Evolutionary conservation across 1,139 yeast species (phyloP), one percentile per base, ranked within the genome.

Genomic region (Blastobotrys aristatus): DNA sequence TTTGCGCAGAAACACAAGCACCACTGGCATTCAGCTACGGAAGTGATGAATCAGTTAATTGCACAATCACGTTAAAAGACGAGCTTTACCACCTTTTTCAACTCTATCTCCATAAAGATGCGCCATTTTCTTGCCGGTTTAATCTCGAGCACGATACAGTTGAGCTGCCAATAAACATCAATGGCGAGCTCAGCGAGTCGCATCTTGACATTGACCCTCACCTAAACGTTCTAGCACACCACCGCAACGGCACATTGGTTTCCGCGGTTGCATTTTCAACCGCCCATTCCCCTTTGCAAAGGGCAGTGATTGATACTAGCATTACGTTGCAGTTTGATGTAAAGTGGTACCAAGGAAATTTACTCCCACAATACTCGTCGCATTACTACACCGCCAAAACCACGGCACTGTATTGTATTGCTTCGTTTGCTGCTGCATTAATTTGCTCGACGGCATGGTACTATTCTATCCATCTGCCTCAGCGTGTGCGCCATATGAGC

Each of bases 331-430:
- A 33, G 21, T 16, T 33, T 10, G 36, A 33, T 33, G 36, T 33
- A 10, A 33, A 33, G 16, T 33, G 36, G 36, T 33, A 33, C 36
- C 36, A 33, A 33, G 36, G 36, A n/a, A 14, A n/a, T 4, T 14
- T 4, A 18, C 5, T 33, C 20, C 36, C 36, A 4, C 4, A 6
- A 14, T 33, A 13, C 21, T 16, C 36, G 10, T n/a, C 21, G 4
- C 4, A 8, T 20, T 13, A 14, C 5, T 33, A 33, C 16, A 14
- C 36, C 16, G 21, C 13, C 16, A 16, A n/a, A 5, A 16, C 18
- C 11, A n/a, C 21, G 13, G 21, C 16, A 5, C 11, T 33, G 20
- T 33, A 16, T 13, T 33, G 36, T 17, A 10, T 16, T 5, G 36
- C 36, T 7, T 33, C 36, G 21, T 33, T 33, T 16, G 20, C 13